Evolutionary conservation across 2,329 filamentous ascomycete species (phyloP), one percentile per base, ranked within the genome.

Genomic region (Penicillium sp.): DNA sequence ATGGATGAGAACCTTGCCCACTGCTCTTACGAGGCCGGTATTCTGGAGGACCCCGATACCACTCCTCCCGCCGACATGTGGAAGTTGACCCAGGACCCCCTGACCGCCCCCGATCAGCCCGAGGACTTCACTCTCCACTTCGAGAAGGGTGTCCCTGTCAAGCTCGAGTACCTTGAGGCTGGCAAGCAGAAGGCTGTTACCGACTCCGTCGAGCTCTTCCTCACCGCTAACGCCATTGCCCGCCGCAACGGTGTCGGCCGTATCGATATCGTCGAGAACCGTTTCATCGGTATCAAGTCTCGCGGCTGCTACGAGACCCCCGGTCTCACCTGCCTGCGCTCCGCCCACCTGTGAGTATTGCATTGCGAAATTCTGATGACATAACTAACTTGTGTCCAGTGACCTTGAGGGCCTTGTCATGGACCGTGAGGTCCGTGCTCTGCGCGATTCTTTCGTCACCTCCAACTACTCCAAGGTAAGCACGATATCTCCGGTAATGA

Each of bases 261-360:
- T 68, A 87, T 93, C 63, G 89, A 93, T 74, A 93, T 93, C 70
- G 89, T 92, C 59, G 89, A 91, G 76, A 89, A 89, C 79, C 83
- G 89, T 52, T 90, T 88, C 79, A 88, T 90, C 69, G 89, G 89
- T 61, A 81, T 92, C 67, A 92, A 92, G 81, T 87, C 83, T 64
- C 85, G 89, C 68, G 89, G 89, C 67, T 92, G 89, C 80, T 92
- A 92, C 79, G 89, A 92, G 65, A 69, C 68, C 52, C 68, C 69
- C 31, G 68, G 66, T 63, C 68, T 70, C 34, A 72, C 69, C 58
- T 68, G 65, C 60, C 62, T 72, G 61, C 67, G 69, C 53, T 59
- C 68, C 56, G 68, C 70, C 53, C 70, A 72, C 62, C 60, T 86
- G 62, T 65, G 37, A 62, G 62, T 61, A 84, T 87, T 68, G 75